phyloP scores from a whole-genome alignment of 2,329 filamentous ascomycete genomes.

The Amphichorda felina region DNA sequence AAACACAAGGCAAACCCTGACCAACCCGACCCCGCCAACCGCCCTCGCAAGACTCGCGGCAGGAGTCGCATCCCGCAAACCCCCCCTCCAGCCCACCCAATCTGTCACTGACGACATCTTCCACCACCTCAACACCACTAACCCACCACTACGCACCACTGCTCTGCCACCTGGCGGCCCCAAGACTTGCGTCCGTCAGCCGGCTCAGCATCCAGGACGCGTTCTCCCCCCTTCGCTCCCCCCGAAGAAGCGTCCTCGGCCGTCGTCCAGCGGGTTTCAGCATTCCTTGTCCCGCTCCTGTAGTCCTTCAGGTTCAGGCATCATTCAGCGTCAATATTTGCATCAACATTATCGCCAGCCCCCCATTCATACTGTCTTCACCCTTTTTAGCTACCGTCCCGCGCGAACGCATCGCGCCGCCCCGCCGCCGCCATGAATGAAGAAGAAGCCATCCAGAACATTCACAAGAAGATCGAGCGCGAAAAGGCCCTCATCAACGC shows the following conservation, averaged over 20 bases:
- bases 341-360: no score
- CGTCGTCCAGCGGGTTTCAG: no score
- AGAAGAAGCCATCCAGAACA: conserved; percentile 59
- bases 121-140: neutral
- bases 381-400: conserved; percentile 10
- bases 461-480: conserved; percentile 94
- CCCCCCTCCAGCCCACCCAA: no score
- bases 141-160: neutral
- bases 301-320: no score
- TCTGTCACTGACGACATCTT: neutral
- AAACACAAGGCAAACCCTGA: no score
- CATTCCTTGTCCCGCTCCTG: no score
- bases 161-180: neutral
- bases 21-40: no score
- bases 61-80: no score
- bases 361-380: neutral
- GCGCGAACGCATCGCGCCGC: conserved; percentile 25
- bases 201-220: neutral
- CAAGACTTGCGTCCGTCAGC: neutral
- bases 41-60: no score
- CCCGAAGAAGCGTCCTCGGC: no score
- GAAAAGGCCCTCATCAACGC: conserved; percentile 92
- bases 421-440: conserved; percentile 44
- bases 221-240: neutral
- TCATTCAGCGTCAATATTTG: no score